These are phyloP conservation scores for Fusarium praegraminearum DNA, from an alignment of 2,329 filamentous ascomycete species.

Conservation along the genomic window DNA sequence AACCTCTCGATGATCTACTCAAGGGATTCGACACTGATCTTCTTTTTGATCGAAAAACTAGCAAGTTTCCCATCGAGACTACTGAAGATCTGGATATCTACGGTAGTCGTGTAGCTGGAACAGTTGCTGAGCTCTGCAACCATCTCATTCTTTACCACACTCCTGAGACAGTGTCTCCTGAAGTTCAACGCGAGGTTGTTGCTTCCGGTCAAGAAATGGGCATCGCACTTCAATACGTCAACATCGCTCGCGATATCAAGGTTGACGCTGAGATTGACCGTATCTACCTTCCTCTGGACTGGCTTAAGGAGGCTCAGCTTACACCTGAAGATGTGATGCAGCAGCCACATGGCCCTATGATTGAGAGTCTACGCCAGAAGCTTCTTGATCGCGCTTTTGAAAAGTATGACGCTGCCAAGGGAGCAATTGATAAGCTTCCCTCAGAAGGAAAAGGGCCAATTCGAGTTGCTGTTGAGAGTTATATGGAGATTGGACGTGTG, in stretches of 20 bases:
- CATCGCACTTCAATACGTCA: conserved; percentile 80
- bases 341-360: conserved; percentile 52
- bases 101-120: conserved; percentile 76
- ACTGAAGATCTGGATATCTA: conserved; percentile 72
- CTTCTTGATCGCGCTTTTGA: conserved; percentile 71
- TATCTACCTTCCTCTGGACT: conserved; percentile 75
- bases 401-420: conserved; percentile 67
- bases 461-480: conserved; percentile 77
- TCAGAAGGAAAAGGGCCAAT: conserved; percentile 70
- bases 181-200: conserved; percentile 55
- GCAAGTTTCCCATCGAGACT: conserved; percentile 66
- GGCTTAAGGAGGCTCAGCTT: conserved; percentile 70
- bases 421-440: conserved; percentile 72
- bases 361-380: conserved; percentile 63
- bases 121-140: conserved; percentile 76
- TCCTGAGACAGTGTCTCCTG: conserved; percentile 31
- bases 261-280: conserved; percentile 74
- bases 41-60: conserved; percentile 57
- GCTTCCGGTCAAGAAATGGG: conserved; percentile 74
- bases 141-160: conserved; percentile 73
- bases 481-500: conserved; percentile 80
- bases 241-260: conserved; percentile 79
- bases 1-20: conserved; percentile 73
- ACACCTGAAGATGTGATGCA: conserved; percentile 66
- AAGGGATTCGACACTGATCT: conserved; percentile 78